Base-by-base conservation (phyloP, 352 stramenopile genomes). In the Phytophthora brassicae region DNA sequence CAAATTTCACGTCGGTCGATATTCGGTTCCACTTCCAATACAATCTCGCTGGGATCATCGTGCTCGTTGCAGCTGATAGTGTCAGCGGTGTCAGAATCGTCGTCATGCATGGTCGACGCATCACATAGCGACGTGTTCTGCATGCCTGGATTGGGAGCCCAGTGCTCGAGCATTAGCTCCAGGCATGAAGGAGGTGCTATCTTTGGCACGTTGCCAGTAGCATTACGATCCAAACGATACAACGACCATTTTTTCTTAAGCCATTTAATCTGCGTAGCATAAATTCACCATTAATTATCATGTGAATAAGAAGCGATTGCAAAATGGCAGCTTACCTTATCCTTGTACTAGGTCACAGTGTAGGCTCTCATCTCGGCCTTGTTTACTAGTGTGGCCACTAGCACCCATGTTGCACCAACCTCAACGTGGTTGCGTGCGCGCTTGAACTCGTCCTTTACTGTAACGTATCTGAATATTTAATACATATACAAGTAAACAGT, bases 121-220 rank as follows among this genome's bases (percentile, higher is more conserved):
- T 47, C 49, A 56, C 35, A 47, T 3, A 56, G 35, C 13, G 50
- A 31, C 23, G 50, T 43, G 26, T 49, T 58, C 23, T 58, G 50
- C 17, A 58, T 26, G 3, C 50, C 24, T 1, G 39, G 39, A 12
- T 46, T 46, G 1, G 39, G 39, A 3, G 24, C 50, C 50, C 50
- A 58, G 17, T 58, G 50, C 23, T 58, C 36, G 1, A 50, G n/a
- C 38, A 58, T 50, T 2, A 58, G n/a, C 11, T 58, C 39, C 0
- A 50, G 50, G 23, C 39, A 50, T n/a, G 50, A 39, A 28, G 39
- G 26, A 3, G 24, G 13, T n/a, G 24, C 8, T 2, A 8, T 16
- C 17, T 31, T 49, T 16, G 38, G 38, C 11, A 48, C 36, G 26
- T 58, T 58, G 28, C 50, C 50, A 23, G 38, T 58, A 46, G 39